Evolutionary conservation across 345 rosid species (phyloP).

Genomic region (Carallia brachiata): DNA sequence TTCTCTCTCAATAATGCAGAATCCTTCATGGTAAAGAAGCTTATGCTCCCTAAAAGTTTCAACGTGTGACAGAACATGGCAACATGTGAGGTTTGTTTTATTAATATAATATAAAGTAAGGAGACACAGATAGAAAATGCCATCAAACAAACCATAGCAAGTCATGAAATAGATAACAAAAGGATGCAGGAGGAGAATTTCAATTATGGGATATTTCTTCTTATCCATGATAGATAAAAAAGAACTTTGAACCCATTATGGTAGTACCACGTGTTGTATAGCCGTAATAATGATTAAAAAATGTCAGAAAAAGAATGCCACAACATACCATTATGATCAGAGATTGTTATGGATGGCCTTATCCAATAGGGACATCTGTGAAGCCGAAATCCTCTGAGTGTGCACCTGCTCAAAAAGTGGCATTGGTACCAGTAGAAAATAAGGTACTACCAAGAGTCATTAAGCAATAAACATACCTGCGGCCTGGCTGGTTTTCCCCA

Average conservation of each 20-base stretch:
- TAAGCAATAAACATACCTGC: slow-evolving; percentile 45
- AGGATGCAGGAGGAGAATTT: background rate
- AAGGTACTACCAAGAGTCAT: slow-evolving; percentile 8
- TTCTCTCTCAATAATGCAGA: background rate
- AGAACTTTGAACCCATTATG: background rate
- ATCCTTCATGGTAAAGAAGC: background rate
- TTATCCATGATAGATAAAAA: background rate
- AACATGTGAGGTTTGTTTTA: background rate
- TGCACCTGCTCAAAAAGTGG: slow-evolving; percentile 51
- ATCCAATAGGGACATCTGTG: slow-evolving; percentile 89
- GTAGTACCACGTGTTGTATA: background rate
- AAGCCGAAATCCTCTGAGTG: slow-evolving; percentile 86
- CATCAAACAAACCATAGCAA: background rate
- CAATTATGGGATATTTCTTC: background rate
- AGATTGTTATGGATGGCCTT: slow-evolving; percentile 75
- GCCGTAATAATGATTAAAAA: background rate
- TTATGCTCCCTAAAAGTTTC: background rate
- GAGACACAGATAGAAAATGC: background rate
- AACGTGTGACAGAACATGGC: background rate
- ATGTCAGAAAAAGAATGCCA: slow-evolving; percentile 4
- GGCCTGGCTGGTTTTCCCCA: slow-evolving; percentile 77
- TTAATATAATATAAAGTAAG: background rate
- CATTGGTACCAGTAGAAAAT: slow-evolving; percentile 11
- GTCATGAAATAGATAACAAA: background rate
- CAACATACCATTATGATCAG: slow-evolving; percentile 66